These are phyloP conservation scores for Basipetospora chlamydospora DNA, from an alignment of 2,329 filamentous ascomycete species.

Conservation along the genomic window DNA sequence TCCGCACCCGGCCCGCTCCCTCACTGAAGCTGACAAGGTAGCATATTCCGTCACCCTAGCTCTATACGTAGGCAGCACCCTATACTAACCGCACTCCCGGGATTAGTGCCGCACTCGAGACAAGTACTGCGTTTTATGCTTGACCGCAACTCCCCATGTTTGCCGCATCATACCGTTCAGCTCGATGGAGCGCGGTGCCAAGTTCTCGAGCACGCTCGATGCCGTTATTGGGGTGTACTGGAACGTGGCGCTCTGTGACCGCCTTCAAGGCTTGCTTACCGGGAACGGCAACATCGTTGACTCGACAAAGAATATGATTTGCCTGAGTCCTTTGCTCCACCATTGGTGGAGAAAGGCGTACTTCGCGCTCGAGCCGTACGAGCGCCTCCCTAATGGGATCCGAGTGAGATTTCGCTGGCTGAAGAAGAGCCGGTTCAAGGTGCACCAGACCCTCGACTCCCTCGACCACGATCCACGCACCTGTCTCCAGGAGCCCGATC, in stretches of 20 bases:
- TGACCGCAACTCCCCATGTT: not conserved
- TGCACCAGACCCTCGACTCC: not conserved
- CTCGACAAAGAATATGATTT: not conserved
- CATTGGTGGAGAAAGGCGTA: not conserved
- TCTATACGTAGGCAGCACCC: not conserved
- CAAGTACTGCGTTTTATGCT: not conserved
- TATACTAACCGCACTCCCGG: not conserved
- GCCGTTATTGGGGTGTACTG: not conserved
- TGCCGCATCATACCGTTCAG: not conserved
- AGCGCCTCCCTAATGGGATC: not conserved
- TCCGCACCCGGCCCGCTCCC: not conserved
- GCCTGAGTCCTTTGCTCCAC: not conserved
- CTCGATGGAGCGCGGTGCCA: not conserved
- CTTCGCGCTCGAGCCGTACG: not conserved
- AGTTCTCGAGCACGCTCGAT: not conserved
- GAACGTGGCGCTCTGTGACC: not conserved
- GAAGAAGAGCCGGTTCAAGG: not conserved
- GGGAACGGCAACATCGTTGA: not conserved
- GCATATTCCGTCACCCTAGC: no score
- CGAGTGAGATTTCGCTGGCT: not conserved
- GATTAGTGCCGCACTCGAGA: not conserved
- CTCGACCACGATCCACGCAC: not conserved
- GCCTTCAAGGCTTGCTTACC: not conserved
- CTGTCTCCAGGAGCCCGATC: not conserved
- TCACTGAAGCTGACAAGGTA: not conserved